Evolutionary conservation across 1,284 basidiomycete genomes (phyloP).

Genomic region (Microbotryum saponariae): DNA sequence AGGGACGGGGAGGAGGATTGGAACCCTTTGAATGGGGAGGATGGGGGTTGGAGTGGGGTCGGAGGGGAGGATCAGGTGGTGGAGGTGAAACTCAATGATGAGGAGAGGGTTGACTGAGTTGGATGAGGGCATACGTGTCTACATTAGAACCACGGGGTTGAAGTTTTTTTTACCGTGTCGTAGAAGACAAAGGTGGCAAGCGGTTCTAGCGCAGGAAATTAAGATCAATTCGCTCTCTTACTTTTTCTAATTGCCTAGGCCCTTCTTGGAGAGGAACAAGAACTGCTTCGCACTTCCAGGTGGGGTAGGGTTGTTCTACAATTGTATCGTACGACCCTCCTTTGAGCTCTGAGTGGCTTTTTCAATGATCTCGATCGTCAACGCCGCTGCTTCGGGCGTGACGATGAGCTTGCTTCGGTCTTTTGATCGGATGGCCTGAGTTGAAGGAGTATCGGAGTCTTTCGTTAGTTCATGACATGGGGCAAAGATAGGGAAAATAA

Average conservation of each 20-base stretch:
- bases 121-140: no score
- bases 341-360: conserved; percentile 57
- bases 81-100: no score
- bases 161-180: no score
- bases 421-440: conserved; percentile 47
- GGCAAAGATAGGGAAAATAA: neutral
- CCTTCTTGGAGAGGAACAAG: neutral
- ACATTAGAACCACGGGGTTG: no score
- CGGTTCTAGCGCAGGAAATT: no score
- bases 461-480: neutral
- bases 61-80: no score
- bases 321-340: conserved; percentile 51
- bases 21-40: no score
- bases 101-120: no score
- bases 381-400: conserved; percentile 61
- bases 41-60: no score
- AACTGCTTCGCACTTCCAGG: neutral
- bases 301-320: conserved; percentile 32
- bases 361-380: conserved; percentile 65
- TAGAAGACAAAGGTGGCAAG: neutral
- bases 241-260: neutral
- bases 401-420: conserved; percentile 52
- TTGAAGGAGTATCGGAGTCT: neutral
- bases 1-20: no score
- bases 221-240: no score